Conservation (phyloP, 768 basidiomycete species). For the Amylocystis lapponica region DNA sequence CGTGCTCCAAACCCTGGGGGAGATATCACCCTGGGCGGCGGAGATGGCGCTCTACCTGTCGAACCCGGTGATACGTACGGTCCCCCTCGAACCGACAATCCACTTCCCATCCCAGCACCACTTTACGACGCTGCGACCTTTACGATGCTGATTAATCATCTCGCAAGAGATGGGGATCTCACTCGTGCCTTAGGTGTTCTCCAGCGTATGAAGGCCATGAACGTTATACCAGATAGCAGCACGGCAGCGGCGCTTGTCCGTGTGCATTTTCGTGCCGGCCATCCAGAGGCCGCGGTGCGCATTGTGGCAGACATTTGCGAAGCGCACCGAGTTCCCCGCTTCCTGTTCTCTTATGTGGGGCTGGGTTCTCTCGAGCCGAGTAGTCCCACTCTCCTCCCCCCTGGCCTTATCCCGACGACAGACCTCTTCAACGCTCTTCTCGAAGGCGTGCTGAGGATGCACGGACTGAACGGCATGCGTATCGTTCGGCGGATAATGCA, state of each 20-base stretch:
- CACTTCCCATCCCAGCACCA: not conserved
- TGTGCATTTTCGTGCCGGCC: slow-evolving; percentile 44
- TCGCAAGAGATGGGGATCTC: slow-evolving; percentile 40
- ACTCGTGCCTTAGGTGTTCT: slow-evolving; percentile 41
- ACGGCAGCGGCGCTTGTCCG: slow-evolving; percentile 51
- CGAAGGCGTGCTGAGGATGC: slow-evolving; percentile 39
- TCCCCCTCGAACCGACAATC: too few species aligned
- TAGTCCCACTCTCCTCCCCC: slow-evolving; percentile 6
- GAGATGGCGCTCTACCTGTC: not conserved
- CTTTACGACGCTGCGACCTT: slow-evolving; percentile 55
- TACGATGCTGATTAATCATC: slow-evolving; percentile 54
- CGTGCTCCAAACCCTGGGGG: slow-evolving; percentile 9
- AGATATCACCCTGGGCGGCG: slow-evolving; percentile 27
- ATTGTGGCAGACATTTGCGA: slow-evolving; percentile 45
- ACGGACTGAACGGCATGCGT: slow-evolving; percentile 44
- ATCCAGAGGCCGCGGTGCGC: slow-evolving; percentile 44
- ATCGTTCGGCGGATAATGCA: slow-evolving; percentile 52
- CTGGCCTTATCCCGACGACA: slow-evolving; percentile 23
- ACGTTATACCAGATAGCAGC: slow-evolving; percentile 40
- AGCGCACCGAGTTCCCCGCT: not conserved
- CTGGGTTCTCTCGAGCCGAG: slow-evolving; percentile 2
- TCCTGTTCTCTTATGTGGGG: slow-evolving; percentile 15
- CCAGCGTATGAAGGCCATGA: slow-evolving; percentile 38
- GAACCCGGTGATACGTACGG: too few species aligned
- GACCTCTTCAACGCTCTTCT: slow-evolving; percentile 59